Evolutionary conservation across 257 asterid species (phyloP), one percentile per base, ranked within the genome.

Genomic region (Asclepias syriaca): DNA sequence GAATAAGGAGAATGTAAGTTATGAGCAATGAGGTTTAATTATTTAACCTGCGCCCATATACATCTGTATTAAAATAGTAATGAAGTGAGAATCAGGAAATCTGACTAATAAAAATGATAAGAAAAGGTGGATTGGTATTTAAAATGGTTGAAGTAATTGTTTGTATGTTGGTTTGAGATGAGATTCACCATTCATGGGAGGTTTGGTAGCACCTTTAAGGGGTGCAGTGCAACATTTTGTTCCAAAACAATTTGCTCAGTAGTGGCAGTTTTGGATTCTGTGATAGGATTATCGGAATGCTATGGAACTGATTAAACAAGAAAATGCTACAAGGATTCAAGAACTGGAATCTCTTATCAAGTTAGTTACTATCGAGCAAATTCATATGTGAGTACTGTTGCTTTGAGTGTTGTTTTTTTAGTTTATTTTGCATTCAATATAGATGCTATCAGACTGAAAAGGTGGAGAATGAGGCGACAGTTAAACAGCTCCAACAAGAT

Each of bases 281-380:
- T 46, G 21, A 16, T 71, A 83, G 87, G 81, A 80, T 46, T 56
- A 68, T 57, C 59, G 66, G 58, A 77, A 63, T 53, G 34, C 76
- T 46, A 67, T 77, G 71, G 78, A 72, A 70, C 73, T 54, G 40
- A 72, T 80, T 68, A 77, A 80, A 61, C 67, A 69, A 66, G 85
- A 80, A 53, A 68, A 75, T 63, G 65, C 73, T 18, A 55, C 39
- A 16, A 77, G 77, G 71, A 69, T 66, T 66, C 75, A 73, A 73
- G 79, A 75, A 50, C 49, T 80, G 74, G 83, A 80, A 73, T 60
- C 75, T 73, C 76, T 60, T 56, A 72, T 77, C 81, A 83, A 83
- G 87, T 69, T 27, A 72, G 70, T 69, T 68, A 45, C 21, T 56
- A 50, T 40, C 49, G 10, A 24, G 55, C 43, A 21, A 74, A 19